These are phyloP conservation scores for Plasmodium sp. DNA, from an alignment of 169 alveolate genomes.

Conservation along the genomic window DNA sequence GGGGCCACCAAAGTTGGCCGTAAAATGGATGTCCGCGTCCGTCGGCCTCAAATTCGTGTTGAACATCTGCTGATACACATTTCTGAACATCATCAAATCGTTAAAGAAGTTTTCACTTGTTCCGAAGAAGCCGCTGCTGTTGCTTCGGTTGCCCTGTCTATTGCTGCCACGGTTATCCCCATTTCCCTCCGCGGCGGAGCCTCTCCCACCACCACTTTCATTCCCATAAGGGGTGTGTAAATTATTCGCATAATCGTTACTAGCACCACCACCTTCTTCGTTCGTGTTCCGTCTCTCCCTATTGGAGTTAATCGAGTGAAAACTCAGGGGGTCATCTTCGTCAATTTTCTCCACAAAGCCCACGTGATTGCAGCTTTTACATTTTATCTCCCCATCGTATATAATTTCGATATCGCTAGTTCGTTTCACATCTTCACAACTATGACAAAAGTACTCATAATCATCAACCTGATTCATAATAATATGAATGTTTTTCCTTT, in stretches of 20 bases:
- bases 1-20: slow-evolving; percentile 15
- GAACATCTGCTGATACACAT: slow-evolving; percentile 52
- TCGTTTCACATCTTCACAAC: slow-evolving; percentile 72
- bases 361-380: slow-evolving; percentile 52
- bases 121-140: neutral
- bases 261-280: neutral
- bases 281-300: slow-evolving; percentile 2
- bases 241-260: neutral
- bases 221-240: neutral
- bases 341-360: slow-evolving; percentile 63
- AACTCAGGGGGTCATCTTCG: slow-evolving; percentile 65
- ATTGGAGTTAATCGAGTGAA: slow-evolving; percentile 16
- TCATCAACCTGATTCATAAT: slow-evolving; percentile 66
- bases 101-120: slow-evolving; percentile 34
- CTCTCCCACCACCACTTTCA: neutral
- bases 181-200: neutral
- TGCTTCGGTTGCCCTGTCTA: neutral
- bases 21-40: slow-evolving; percentile 35
- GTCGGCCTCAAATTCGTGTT: slow-evolving; percentile 13
- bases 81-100: slow-evolving; percentile 56
- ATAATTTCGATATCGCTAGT: slow-evolving; percentile 65
- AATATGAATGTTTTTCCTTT: neutral
- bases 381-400: slow-evolving; percentile 42
- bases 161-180: neutral
- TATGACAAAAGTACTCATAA: slow-evolving; percentile 69